These are phyloP conservation scores for Pouteria glomerata DNA, from an alignment of 148 eudicot species.

Conservation along the genomic window DNA sequence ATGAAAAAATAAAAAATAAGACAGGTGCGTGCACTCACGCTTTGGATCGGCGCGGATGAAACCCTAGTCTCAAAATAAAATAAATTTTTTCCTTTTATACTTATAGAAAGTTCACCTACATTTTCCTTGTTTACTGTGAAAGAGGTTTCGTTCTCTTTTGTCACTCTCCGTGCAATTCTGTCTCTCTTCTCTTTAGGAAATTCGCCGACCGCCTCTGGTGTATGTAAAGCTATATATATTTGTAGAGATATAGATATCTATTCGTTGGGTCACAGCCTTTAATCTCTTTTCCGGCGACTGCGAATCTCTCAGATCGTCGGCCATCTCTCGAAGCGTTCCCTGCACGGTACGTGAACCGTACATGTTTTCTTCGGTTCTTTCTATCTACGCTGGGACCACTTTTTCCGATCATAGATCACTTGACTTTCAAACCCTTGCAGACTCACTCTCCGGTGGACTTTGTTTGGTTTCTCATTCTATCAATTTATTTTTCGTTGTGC, in stretches of 20 bases:
- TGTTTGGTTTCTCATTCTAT: background rate
- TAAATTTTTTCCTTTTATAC: background rate
- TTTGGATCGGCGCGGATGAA: too few species aligned
- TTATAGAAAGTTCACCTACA: background rate
- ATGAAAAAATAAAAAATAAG: too few species aligned
- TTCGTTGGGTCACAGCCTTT: background rate
- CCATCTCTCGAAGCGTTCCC: constrained; percentile 1
- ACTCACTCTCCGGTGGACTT: background rate
- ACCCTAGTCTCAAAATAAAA: too few species aligned
- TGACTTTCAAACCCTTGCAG: constrained; percentile 21
- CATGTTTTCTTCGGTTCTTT: background rate
- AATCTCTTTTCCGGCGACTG: constrained; percentile 4
- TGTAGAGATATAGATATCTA: background rate
- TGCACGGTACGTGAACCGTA: constrained; percentile 10
- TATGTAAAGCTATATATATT: background rate
- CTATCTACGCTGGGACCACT: background rate
- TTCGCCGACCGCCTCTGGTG: constrained; percentile 16
- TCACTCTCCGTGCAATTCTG: background rate
- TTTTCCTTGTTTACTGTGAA: background rate
- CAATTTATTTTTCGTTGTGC: constrained; percentile 4
- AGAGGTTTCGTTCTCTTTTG: background rate
- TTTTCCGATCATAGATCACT: constrained; percentile 35
- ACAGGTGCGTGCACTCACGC: background rate
- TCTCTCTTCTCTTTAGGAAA: background rate
- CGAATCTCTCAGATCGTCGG: constrained; percentile 7